These are phyloP conservation scores for Penicillium antarcticum DNA, from an alignment of 495 filamentous ascomycete species.

Conservation along the genomic window DNA sequence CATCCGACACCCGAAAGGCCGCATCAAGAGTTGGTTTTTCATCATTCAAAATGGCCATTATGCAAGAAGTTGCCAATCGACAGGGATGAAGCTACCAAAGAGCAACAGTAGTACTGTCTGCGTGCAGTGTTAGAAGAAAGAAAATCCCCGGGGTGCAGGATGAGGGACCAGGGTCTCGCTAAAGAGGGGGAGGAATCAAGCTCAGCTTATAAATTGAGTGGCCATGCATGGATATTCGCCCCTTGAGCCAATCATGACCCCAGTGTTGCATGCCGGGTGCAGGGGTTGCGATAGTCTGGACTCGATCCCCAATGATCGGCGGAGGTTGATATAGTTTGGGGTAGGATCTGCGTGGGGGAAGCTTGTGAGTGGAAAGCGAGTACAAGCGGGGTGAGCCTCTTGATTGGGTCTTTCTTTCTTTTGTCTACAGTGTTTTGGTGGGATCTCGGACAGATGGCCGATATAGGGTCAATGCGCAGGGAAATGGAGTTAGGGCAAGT, in stretches of 20 bases:
- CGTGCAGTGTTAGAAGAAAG: background rate
- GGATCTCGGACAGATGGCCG: too few species aligned
- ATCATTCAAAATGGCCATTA: constrained; percentile 13
- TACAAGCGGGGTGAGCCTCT: too few species aligned
- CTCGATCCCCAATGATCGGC: background rate
- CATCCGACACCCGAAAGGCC: constrained; percentile 15
- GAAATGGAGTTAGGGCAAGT: too few species aligned
- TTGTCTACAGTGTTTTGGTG: too few species aligned
- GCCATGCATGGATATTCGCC: background rate
- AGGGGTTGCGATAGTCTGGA: background rate
- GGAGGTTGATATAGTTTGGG: background rate
- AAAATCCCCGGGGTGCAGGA: background rate
- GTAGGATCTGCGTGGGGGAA: background rate
- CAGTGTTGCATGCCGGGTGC: background rate
- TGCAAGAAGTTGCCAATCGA: background rate
- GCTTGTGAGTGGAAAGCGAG: too few species aligned
- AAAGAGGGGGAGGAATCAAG: background rate
- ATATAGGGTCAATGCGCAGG: too few species aligned
- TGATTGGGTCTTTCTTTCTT: too few species aligned
- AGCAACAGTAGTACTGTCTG: background rate
- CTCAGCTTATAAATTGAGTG: background rate
- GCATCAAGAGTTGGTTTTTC: constrained; percentile 12
- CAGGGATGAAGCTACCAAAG: background rate
- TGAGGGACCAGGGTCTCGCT: background rate
- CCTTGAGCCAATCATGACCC: background rate